These are phyloP conservation scores for Fusarium mangiferae DNA, from an alignment of 2,329 filamentous ascomycete genomes.

Conservation along the genomic window DNA sequence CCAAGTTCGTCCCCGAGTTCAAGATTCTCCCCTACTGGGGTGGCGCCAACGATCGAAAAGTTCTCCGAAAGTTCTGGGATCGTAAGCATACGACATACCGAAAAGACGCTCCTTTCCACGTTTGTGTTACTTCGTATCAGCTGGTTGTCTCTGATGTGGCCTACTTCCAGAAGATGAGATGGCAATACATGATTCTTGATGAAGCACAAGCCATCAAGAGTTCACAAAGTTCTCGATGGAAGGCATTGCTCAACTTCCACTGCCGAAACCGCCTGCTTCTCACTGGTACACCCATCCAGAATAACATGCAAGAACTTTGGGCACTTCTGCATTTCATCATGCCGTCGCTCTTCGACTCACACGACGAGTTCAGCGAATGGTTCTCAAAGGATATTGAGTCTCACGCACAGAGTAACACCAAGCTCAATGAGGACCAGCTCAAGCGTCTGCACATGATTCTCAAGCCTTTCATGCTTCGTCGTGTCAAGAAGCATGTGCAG, in stretches of 20 bases:
- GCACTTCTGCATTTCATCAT: constrained; percentile 98
- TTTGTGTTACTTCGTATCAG: constrained; percentile 96
- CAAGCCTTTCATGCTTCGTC: constrained; percentile 98
- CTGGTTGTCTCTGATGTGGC: constrained; percentile 94
- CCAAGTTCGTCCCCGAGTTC: constrained; percentile 91
- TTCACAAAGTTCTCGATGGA: constrained; percentile 95
- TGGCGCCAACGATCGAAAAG: constrained; percentile 91
- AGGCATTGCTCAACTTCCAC: constrained; percentile 91
- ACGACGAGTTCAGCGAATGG: constrained; percentile 94
- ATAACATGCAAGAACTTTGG: constrained; percentile 99
- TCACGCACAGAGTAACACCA: constrained; percentile 98
- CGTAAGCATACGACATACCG: constrained; percentile 96
- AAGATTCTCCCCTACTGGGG: constrained; percentile 99
- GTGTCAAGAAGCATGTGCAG: constrained; percentile 99
- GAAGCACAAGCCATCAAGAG: constrained; percentile 99
- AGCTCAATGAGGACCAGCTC: constrained; percentile 97
- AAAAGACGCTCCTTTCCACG: constrained; percentile 93
- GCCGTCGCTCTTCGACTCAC: constrained; percentile 97
- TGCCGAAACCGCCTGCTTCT: constrained; percentile 93
- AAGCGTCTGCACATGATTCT: constrained; percentile 98
- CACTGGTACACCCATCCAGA: constrained; percentile 97
- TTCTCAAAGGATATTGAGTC: constrained; percentile 97
- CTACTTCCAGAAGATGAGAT: constrained; percentile 99
- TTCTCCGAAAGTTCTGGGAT: constrained; percentile 98
- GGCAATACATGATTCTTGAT: constrained; percentile 99